phyloP scores from a whole-genome alignment of 1,284 basidiomycete species.

The Inonotus hispidus region DNA sequence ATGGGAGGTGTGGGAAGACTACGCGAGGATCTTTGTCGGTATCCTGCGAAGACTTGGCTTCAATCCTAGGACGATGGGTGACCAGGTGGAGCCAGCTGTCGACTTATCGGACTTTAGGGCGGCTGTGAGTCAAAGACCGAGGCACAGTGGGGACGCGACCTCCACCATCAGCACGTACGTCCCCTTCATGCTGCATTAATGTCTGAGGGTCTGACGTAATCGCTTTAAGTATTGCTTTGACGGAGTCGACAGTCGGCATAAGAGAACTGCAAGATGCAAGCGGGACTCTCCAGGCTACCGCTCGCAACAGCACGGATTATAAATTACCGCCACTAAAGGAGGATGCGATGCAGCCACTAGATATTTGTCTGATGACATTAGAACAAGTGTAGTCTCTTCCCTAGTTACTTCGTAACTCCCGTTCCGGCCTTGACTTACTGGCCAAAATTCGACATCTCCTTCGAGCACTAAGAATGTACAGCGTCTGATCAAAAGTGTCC shows the following conservation, averaged over 20 bases:
- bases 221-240: neutral
- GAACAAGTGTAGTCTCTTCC: neutral
- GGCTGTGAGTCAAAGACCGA: neutral
- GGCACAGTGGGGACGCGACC: neutral
- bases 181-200: neutral
- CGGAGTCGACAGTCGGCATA: neutral
- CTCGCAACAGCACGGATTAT: neutral
- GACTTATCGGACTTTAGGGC: neutral
- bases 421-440: too few relatives aligned
- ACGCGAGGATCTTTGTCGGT: slow-evolving; percentile 19
- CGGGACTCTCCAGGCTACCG: too few relatives aligned
- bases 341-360: neutral
- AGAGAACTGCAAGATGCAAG: neutral
- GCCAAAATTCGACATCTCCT: too few relatives aligned
- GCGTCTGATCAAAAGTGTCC: too few relatives aligned
- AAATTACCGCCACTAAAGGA: neutral
- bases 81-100: neutral
- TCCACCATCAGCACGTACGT: neutral
- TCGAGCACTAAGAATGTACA: too few relatives aligned
- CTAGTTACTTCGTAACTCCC: too few relatives aligned
- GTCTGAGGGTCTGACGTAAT: neutral
- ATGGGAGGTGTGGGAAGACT: slow-evolving; percentile 31
- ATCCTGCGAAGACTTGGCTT: neutral
- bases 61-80: neutral
- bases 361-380: neutral